A percentile compares a stretch with the other conserved stretches of the same genome.
Evolutionary conservation across 1,284 basidiomycete species (phyloP).

Genomic region (Tilletia horrida): DNA sequence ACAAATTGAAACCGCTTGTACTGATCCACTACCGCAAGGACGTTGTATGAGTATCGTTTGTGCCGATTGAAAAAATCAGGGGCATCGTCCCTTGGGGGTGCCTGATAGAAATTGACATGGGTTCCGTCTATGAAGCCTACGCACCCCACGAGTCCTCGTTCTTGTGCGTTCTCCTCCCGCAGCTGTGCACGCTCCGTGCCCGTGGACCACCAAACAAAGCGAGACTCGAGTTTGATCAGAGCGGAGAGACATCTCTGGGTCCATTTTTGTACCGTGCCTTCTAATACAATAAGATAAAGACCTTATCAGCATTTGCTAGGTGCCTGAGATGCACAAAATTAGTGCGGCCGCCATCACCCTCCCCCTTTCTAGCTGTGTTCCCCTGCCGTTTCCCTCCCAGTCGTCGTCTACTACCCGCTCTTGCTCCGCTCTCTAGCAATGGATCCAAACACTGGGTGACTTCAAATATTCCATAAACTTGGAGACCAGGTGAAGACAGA

Average conservation of each 20-base stretch:
- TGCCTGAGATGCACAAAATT: too few relatives aligned
- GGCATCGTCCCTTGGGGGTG: neutral
- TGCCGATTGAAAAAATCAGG: constrained; percentile 3
- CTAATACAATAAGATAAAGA: too few relatives aligned
- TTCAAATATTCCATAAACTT: too few relatives aligned
- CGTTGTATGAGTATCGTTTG: neutral
- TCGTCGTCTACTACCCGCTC: too few relatives aligned
- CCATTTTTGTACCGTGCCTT: neutral
- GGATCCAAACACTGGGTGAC: too few relatives aligned
- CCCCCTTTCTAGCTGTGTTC: too few relatives aligned
- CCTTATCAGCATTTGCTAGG: too few relatives aligned
- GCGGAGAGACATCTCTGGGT: neutral
- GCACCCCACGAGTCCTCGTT: neutral
- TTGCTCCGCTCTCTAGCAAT: too few relatives aligned
- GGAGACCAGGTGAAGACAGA: too few relatives aligned
- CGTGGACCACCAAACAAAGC: neutral
- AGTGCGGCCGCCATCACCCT: too few relatives aligned
- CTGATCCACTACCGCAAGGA: neutral
- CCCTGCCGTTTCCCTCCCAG: too few relatives aligned
- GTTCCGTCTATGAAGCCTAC: constrained; percentile 11
- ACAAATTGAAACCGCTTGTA: neutral
- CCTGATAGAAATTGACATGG: neutral
- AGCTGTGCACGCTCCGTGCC: neutral
- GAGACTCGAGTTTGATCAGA: neutral
- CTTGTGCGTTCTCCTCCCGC: neutral